A percentile compares a stretch with the other conserved stretches of the same genome.
These are phyloP conservation scores for Claviceps sp. DNA, from an alignment of 2,329 filamentous ascomycete species.

Conservation along the genomic window DNA sequence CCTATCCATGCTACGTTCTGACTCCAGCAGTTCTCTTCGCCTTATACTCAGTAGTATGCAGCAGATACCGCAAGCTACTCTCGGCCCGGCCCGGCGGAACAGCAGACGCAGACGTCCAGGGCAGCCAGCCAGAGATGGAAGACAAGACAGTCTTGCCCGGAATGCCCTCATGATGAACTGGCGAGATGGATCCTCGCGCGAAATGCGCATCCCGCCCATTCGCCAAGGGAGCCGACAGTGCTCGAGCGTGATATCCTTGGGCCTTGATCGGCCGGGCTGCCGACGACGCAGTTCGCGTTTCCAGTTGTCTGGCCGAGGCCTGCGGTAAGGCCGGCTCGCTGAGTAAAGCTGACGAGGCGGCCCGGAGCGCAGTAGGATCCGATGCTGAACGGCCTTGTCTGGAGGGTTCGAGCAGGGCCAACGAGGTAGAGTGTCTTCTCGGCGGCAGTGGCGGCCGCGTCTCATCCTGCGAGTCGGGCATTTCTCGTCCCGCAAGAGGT, in stretches of 20 bases:
- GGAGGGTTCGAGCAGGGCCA: conserved; percentile 25
- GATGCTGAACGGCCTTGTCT: conserved; percentile 17
- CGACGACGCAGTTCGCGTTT: conserved; percentile 25
- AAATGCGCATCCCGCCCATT: conserved; percentile 15
- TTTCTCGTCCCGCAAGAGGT: conserved; percentile 16
- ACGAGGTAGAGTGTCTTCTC: conserved; percentile 18
- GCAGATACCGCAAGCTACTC: conserved; percentile 3
- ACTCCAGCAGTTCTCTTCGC: neutral
- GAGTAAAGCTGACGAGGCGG: conserved; percentile 30
- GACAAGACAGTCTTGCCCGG: conserved; percentile 21
- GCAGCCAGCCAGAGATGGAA: conserved; percentile 32
- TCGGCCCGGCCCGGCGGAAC: neutral
- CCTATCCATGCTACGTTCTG: too few species aligned
- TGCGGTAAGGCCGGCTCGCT: conserved; percentile 44
- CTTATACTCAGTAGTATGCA: neutral
- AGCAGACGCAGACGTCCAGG: conserved; percentile 23
- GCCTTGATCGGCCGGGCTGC: conserved; percentile 4
- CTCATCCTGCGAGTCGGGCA: conserved; percentile 11
- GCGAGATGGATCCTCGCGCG: conserved; percentile 16
- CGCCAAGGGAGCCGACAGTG: conserved; percentile 1
- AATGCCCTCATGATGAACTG: conserved; percentile 10
- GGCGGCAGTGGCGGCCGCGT: conserved; percentile 7
- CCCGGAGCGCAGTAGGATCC: conserved; percentile 18
- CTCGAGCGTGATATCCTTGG: neutral
- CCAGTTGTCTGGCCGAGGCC: conserved; percentile 38